phyloP scores from a whole-genome alignment of 2,329 filamentous ascomycete species.

The Mycosphaerella sp. region DNA sequence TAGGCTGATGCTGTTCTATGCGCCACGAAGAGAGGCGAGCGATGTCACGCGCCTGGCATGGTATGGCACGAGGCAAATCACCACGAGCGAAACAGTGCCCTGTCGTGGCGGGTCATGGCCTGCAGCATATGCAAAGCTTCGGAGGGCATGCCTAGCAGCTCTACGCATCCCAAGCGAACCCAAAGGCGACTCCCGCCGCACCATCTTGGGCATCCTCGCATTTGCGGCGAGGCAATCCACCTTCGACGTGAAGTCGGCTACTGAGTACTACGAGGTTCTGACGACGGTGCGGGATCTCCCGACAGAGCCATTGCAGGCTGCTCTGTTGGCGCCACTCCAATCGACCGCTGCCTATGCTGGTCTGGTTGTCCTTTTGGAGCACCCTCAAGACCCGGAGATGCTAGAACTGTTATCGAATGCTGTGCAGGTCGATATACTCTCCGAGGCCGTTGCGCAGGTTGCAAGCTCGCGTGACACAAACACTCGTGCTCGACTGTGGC shows the following conservation, averaged over 20 bases:
- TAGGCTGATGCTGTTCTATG: constrained; percentile 42
- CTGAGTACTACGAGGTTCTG: constrained; percentile 31
- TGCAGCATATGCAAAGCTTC: constrained; percentile 38
- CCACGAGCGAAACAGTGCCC: constrained; percentile 21
- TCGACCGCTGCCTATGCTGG: constrained; percentile 25
- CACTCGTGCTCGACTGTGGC: constrained; percentile 46
- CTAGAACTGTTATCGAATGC: constrained; percentile 24
- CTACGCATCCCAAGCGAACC: constrained; percentile 18
- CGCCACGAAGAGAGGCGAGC: constrained; percentile 30
- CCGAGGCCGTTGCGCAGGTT: constrained; percentile 16
- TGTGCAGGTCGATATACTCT: constrained; percentile 23
- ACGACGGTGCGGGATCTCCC: constrained; percentile 21
- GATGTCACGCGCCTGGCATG: constrained; percentile 39
- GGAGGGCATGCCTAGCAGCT: constrained; percentile 34
- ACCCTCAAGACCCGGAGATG: constrained; percentile 26
- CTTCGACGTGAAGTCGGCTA: constrained; percentile 22
- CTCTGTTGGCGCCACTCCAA: constrained; percentile 31
- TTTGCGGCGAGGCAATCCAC: constrained; percentile 35
- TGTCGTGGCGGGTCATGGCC: constrained; percentile 36
- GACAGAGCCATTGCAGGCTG: constrained; percentile 26
- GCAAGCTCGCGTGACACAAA: constrained; percentile 4
- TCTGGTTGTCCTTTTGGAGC: constrained; percentile 26
- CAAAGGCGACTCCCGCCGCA: constrained; percentile 22
- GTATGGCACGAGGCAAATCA: constrained; percentile 38
- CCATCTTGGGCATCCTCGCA: constrained; percentile 26